Conservation (phyloP, 2,329 filamentous ascomycete genomes). For the Nemania sp. region DNA sequence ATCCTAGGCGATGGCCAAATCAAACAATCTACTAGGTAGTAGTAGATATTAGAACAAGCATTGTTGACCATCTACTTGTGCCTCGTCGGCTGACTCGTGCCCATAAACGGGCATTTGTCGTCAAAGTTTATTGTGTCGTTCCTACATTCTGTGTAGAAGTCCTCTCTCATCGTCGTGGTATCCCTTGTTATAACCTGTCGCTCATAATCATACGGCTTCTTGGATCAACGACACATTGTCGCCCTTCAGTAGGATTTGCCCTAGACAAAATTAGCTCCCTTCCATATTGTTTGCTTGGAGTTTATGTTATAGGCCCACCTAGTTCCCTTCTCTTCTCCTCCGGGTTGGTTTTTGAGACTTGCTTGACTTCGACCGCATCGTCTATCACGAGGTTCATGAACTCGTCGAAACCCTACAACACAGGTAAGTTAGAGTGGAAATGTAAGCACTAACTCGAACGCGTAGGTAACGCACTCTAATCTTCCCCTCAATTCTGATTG, state of each 20-base stretch:
- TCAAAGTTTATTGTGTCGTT: constrained; percentile 6
- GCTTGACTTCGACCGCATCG: constrained; percentile 91
- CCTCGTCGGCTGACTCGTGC: constrained; percentile 28
- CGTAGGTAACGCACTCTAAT: constrained; percentile 78
- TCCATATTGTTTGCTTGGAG: not conserved
- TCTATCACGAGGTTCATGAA: constrained; percentile 99
- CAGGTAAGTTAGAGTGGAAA: not conserved
- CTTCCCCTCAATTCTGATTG: constrained; percentile 94
- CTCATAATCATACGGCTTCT: constrained; percentile 53
- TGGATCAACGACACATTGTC: constrained; percentile 75
- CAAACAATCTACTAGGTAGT: constrained; percentile 53
- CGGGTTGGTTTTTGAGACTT: constrained; percentile 80
- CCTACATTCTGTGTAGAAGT: constrained; percentile 6
- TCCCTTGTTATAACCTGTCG: not conserved
- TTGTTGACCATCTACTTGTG: constrained; percentile 32
- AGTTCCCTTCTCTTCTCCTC: constrained; percentile 82
- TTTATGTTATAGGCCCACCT: constrained; percentile 65
- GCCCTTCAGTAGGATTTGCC: constrained; percentile 75
- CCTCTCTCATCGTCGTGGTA: constrained; percentile 41
- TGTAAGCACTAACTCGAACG: constrained; percentile 29
- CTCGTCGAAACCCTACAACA: constrained; percentile 90
- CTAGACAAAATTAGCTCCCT: constrained; percentile 52
- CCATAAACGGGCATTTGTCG: not conserved
- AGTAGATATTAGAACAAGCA: constrained; percentile 42
- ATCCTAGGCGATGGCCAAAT: constrained; percentile 77